Evolutionary conservation across 148 eudicot genomes (phyloP).

Genomic region (Tetragonia tetragonoides): DNA sequence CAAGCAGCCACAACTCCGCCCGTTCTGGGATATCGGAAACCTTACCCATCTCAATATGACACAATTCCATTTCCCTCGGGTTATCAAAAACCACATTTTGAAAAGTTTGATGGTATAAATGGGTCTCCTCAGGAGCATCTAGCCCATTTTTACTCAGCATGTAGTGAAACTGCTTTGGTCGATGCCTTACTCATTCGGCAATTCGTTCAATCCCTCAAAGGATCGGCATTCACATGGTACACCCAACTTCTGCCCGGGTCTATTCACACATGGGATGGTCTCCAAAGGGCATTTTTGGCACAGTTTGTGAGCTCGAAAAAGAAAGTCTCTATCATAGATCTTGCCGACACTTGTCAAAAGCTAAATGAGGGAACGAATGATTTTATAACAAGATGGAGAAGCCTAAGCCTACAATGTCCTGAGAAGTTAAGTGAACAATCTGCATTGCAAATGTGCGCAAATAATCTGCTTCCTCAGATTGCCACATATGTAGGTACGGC

Average conservation of each 20-base stretch:
- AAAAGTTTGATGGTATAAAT: not conserved
- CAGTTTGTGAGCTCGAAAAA: not conserved
- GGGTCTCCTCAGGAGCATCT: not conserved
- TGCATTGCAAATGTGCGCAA: not conserved
- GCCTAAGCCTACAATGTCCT: not conserved
- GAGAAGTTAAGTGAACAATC: not conserved
- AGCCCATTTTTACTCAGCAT: not conserved
- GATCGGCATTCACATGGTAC: not conserved
- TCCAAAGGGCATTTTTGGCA: constrained; percentile 7
- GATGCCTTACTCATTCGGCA: not conserved
- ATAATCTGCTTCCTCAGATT: not conserved
- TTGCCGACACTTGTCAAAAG: not conserved
- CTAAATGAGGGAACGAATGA: not conserved
- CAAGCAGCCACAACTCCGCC: not conserved
- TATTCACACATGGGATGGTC: not conserved
- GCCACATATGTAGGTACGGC: not conserved
- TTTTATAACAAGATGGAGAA: not conserved
- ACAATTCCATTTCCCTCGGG: not conserved
- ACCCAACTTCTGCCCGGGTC: not conserved
- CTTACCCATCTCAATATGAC: not conserved
- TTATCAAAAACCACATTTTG: not conserved
- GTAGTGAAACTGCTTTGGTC: not conserved
- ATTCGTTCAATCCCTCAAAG: not conserved
- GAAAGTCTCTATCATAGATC: not conserved
- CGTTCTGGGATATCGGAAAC: not conserved